Base-by-base conservation (phyloP, 371 early-diverging fungal species). In the Syncephalastrum contaminatum region DNA sequence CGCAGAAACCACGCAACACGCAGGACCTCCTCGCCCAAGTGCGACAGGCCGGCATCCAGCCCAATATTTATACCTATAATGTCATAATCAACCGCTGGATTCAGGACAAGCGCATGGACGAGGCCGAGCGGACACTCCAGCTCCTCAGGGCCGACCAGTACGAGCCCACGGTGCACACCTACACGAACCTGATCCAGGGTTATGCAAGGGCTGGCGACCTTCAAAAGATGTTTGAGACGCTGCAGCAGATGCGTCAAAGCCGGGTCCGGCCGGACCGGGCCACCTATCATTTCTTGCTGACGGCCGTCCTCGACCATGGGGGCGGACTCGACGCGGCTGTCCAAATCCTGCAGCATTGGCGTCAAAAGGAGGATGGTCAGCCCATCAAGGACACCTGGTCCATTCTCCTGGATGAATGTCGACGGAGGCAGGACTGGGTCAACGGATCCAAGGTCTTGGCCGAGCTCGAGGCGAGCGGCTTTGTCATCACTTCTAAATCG, bases 151-250 rank as follows among this genome's bases (percentile, higher is more conserved):
- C 56, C 2, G 27, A 53, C 2, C 22, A 58, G 4, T 48, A 61
- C 14, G 46, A 57, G 41, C 79, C 79, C 1, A 75, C 75, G 4
- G 59, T 78, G 4, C 75, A 75, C 42, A 74, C 75, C 0, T 75
- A 60, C 24, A 78, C 75, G n/a, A 75, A 71, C 40, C 52, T 78
- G 8, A 58, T 78, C 3, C 79, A 78, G 58, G 79, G 79, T 1
- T 71, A 72, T 53, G 66, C 60, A 4, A 60, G 64, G 13, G 41
- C 57, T 6, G 54, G 51, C 46, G 46, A 78, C 41, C 53, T 78
- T 0, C 46, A 45, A 14, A 72, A 70, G 49, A 66, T 70, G 3
- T 69, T 75, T 63, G 54, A 51, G n/a, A 73, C 79, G 4, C 73
- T 73, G 41, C 71, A 70, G 25, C 25, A 16, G 0, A 59, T 75